A percentile compares a stretch with the other conserved stretches of the same genome.
Conservation (phyloP, 768 basidiomycete genomes). For the Hypsizygus marmoreus region DNA sequence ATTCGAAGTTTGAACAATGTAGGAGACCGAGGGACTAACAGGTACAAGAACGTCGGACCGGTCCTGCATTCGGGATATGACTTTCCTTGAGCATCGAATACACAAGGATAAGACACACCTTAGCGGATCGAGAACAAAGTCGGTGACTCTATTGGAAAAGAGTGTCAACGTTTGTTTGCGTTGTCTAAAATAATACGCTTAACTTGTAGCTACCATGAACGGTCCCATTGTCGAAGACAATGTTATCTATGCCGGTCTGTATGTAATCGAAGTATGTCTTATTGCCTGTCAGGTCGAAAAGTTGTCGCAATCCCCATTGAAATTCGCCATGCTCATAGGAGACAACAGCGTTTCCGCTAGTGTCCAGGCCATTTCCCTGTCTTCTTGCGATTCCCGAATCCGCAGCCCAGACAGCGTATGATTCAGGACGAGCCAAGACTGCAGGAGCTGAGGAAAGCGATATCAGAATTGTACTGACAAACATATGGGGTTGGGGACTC, state of each 20-base stretch:
- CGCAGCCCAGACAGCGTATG: slow-evolving; percentile 48
- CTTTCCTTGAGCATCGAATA: background rate
- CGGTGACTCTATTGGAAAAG: slow-evolving; percentile 25
- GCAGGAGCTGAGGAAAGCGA: slow-evolving; percentile 5
- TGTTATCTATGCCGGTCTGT: slow-evolving; percentile 35
- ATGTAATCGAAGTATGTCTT: slow-evolving; percentile 44
- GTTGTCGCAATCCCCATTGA: slow-evolving; percentile 38
- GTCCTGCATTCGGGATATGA: slow-evolving; percentile 23
- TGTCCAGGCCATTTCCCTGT: slow-evolving; percentile 44
- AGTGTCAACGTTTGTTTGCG: background rate
- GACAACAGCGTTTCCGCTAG: slow-evolving; percentile 34
- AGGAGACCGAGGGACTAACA: slow-evolving; percentile 24
- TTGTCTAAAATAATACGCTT: slow-evolving; percentile 3
- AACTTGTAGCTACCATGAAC: slow-evolving; percentile 43
- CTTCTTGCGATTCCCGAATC: slow-evolving; percentile 44
- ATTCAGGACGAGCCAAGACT: slow-evolving; percentile 29
- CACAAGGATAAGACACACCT: slow-evolving; percentile 23
- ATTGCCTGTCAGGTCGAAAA: slow-evolving; percentile 43
- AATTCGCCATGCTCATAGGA: slow-evolving; percentile 43
- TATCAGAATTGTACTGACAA: background rate
- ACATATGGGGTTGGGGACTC: background rate
- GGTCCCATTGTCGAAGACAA: slow-evolving; percentile 43
- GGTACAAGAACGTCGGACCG: slow-evolving; percentile 41
- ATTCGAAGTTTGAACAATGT: background rate
- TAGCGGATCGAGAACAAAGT: slow-evolving; percentile 37